These are phyloP conservation scores for Verbascum thapsus DNA, from an alignment of 257 asterid genomes.

Conservation along the genomic window DNA sequence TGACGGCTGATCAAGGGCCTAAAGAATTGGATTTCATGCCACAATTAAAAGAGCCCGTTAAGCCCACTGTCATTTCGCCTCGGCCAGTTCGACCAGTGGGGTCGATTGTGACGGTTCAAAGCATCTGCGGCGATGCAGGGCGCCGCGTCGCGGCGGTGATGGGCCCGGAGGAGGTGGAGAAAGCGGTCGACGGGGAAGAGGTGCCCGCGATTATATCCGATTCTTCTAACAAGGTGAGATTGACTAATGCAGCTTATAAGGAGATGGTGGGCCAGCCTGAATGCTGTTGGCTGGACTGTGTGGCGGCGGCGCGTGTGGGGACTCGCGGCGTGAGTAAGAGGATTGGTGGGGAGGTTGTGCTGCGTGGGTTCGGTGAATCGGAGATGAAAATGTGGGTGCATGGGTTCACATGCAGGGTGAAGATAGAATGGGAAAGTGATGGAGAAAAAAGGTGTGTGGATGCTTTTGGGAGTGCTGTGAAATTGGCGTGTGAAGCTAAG, in stretches of 20 bases:
- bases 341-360: slow-evolving; percentile 78
- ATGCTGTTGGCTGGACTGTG: slow-evolving; percentile 79
- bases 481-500: slow-evolving; percentile 54
- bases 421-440: slow-evolving; percentile 74
- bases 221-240: slow-evolving; percentile 66
- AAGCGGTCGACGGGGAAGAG: slow-evolving; percentile 59
- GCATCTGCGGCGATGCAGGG: slow-evolving; percentile 30
- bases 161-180: slow-evolving; percentile 66
- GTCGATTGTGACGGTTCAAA: slow-evolving; percentile 48
- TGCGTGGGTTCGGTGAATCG: slow-evolving; percentile 49
- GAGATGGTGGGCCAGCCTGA: slow-evolving; percentile 96
- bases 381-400: slow-evolving; percentile 27
- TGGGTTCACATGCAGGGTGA: slow-evolving; percentile 62
- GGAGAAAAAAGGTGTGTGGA: slow-evolving; percentile 52
- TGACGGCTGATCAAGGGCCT: slow-evolving; percentile 35
- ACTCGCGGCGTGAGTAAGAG: slow-evolving; percentile 35
- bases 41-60: slow-evolving; percentile 41
- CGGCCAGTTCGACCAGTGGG: slow-evolving; percentile 74
- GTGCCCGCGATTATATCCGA: slow-evolving; percentile 72
- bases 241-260: slow-evolving; percentile 73
- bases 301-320: slow-evolving; percentile 37
- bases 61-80: slow-evolving; percentile 53
- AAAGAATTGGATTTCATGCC: slow-evolving; percentile 57
- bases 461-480: slow-evolving; percentile 54
- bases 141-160: background rate